phyloP scores from a whole-genome alignment of 2,329 filamentous ascomycete species.

The Phialocephala sp. region DNA sequence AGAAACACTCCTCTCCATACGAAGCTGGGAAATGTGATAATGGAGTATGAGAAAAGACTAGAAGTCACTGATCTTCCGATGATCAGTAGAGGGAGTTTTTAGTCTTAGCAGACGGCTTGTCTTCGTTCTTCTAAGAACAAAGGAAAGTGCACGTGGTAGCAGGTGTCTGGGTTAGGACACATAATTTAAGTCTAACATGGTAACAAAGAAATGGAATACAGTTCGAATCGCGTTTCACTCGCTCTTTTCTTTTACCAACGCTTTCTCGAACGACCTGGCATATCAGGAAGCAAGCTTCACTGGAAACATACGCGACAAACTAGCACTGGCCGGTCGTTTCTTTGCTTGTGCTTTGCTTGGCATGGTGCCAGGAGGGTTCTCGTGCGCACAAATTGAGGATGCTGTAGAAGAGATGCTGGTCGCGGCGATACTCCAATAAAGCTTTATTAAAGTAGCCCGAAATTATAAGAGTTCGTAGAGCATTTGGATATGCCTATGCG shows the following conservation, averaged over 20 bases:
- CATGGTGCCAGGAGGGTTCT: background rate
- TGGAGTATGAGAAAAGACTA: background rate
- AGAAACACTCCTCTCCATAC: background rate
- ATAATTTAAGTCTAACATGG: background rate
- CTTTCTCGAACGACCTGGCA: background rate
- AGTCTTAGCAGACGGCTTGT: background rate
- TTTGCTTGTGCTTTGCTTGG: constrained; percentile 3
- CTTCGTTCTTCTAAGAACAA: background rate
- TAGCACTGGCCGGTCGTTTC: background rate
- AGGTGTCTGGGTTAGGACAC: background rate
- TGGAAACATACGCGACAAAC: constrained; percentile 1
- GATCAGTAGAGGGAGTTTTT: background rate
- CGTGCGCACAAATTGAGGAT: background rate
- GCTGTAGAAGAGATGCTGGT: background rate
- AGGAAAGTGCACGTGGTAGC: background rate
- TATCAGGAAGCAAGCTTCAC: background rate
- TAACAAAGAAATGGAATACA: background rate
- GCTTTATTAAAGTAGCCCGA: background rate
- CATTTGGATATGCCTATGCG: background rate
- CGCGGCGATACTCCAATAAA: background rate
- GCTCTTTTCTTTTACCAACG: background rate
- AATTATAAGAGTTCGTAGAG: background rate
- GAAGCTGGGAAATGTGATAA: background rate
- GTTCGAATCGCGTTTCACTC: background rate
- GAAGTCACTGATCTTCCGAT: background rate